Evolutionary conservation across 768 basidiomycete species (phyloP).

Genomic region (Kwoniella dendrophila): DNA sequence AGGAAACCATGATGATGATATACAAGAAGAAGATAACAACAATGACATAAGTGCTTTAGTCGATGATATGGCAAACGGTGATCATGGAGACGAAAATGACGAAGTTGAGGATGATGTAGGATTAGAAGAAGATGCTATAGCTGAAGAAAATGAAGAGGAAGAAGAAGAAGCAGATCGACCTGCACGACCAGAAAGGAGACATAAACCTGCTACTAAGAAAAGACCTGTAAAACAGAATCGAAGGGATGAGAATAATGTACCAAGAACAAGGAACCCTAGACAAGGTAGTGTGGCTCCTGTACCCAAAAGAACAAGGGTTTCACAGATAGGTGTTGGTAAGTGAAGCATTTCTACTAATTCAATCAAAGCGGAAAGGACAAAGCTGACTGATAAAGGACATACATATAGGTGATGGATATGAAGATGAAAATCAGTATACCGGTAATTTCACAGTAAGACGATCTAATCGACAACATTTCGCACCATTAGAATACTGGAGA

Average conservation of each 20-base stretch:
- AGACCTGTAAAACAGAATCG: conserved; percentile 8
- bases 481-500: conserved; percentile 90
- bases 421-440: conserved; percentile 32
- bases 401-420: not conserved
- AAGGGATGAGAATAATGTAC: conserved; percentile 15
- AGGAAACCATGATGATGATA: not conserved
- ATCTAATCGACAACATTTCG: conserved; percentile 68
- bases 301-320: conserved; percentile 26
- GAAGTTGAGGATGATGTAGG: conserved; percentile 33
- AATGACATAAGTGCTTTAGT: conserved; percentile 9
- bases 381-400: not conserved
- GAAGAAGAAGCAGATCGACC: conserved; percentile 17
- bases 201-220: conserved; percentile 10
- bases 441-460: conserved; percentile 65
- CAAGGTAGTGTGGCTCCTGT: conserved; percentile 16
- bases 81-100: conserved; percentile 20
- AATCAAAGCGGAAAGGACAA: too few relatives aligned
- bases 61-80: conserved; percentile 22
- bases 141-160: conserved; percentile 16
- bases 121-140: conserved; percentile 22
- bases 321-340: conserved; percentile 23
- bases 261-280: conserved; percentile 6
- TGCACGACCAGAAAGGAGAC: conserved; percentile 21
- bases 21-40: not conserved
- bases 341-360: too few relatives aligned